These are phyloP conservation scores for Tephrocybe sp. DNA, from an alignment of 768 basidiomycete species.

Conservation along the genomic window DNA sequence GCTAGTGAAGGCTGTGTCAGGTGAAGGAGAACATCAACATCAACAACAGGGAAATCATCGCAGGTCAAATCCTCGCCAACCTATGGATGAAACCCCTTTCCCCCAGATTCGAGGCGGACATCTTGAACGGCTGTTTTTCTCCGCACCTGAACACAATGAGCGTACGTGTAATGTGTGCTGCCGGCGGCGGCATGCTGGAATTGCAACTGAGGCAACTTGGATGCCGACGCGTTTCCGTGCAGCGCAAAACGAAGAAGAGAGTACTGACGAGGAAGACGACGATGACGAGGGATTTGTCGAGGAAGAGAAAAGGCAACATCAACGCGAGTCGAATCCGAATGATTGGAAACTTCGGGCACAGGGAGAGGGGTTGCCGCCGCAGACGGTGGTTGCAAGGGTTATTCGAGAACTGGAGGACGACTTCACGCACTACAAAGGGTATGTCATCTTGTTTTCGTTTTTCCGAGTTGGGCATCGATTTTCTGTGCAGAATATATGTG, in stretches of 20 bases:
- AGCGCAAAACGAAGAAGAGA: constrained; percentile 7
- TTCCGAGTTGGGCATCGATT: constrained; percentile 6
- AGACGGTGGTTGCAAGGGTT: constrained; percentile 83
- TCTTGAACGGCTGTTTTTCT: constrained; percentile 81
- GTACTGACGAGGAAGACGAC: constrained; percentile 18
- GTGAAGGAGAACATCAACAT: background rate
- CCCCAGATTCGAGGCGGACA: constrained; percentile 80
- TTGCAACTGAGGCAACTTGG: constrained; percentile 14
- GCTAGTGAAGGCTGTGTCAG: too few relatives aligned
- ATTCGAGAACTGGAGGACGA: constrained; percentile 92
- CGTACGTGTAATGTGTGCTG: constrained; percentile 70
- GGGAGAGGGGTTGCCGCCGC: constrained; percentile 65
- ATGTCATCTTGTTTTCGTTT: constrained; percentile 21
- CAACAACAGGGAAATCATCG: too few relatives aligned
- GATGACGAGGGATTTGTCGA: constrained; percentile 52
- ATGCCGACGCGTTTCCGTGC: constrained; percentile 22
- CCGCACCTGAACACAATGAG: constrained; percentile 72
- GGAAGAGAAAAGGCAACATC: constrained; percentile 21
- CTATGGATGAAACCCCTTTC: constrained; percentile 55
- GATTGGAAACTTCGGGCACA: constrained; percentile 30
- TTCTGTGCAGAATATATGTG: constrained; percentile 69
- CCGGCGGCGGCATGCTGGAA: constrained; percentile 34
- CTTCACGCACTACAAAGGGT: constrained; percentile 95
- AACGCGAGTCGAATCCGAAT: constrained; percentile 26
- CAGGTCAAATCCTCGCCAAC: background rate